phyloP scores from a whole-genome alignment of 2,329 filamentous ascomycete species.

The Ceratocystis cubensis region DNA sequence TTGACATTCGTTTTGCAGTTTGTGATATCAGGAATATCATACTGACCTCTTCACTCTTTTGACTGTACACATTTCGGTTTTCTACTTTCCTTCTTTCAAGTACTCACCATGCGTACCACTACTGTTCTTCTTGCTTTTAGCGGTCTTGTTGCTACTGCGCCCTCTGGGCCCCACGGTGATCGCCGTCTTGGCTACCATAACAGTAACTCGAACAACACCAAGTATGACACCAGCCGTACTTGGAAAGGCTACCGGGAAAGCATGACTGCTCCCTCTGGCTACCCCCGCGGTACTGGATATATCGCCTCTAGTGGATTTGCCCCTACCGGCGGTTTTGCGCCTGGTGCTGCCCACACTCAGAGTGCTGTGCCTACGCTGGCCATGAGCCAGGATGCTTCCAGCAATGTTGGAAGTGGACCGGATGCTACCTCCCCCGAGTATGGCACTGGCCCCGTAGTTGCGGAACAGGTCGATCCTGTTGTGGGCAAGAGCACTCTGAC shows the following conservation, averaged over 20 bases:
- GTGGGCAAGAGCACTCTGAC: neutral
- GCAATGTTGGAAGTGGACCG: neutral
- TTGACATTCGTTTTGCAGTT: neutral
- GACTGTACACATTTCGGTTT: neutral
- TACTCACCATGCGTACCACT: slow-evolving; percentile 14
- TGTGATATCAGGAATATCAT: slow-evolving; percentile 4
- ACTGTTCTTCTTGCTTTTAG: slow-evolving; percentile 6
- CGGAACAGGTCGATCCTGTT: neutral
- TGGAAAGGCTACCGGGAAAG: neutral
- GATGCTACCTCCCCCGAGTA: neutral
- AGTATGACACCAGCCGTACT: neutral
- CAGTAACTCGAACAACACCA: neutral
- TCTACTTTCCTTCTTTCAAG: neutral
- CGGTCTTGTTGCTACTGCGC: slow-evolving; percentile 9
- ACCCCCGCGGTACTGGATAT: neutral
- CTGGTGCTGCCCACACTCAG: neutral
- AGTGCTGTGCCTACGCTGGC: neutral
- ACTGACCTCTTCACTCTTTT: neutral
- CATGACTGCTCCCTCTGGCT: neutral
- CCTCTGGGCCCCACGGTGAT: neutral
- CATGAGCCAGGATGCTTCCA: neutral
- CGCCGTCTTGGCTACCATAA: neutral
- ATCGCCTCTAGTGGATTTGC: neutral
- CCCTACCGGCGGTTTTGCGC: neutral
- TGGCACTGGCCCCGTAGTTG: neutral